Base-by-base conservation (phyloP, 2,329 filamentous ascomycete species). In the Magnaporthiopsis incrustans region DNA sequence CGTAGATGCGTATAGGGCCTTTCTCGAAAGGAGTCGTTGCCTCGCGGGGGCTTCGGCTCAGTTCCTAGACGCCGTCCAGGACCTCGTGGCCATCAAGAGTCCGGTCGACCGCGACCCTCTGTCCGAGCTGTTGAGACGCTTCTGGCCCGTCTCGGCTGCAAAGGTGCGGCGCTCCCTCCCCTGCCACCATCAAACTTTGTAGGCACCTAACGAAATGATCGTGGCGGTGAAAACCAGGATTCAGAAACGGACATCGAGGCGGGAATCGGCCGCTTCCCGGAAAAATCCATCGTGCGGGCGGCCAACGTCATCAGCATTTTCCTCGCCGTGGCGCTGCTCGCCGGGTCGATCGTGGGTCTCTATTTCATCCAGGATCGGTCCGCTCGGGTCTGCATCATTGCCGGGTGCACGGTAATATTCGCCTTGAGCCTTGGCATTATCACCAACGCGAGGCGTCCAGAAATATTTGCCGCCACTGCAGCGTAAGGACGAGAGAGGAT, bases 381-480 rank as follows among this genome's bases (percentile, higher is more conserved):
- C 22, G 35, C 12, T 14, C 26, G 35, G 59, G 25, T 60, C 27
- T 14, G 11, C 59, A 60, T 60, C 10, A 22, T 60, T 12, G 59
- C 32, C 59, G 59, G 32, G 5, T 60, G 32, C 25, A 35, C 59
- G 14, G 12, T 35, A 5, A 12, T 38, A 5, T 60, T 60, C 18
- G 30, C 32, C 27, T 22, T 60, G 59, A 60, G 30, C 14, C 59
- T 60, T 11, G 59, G 32, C 14, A 12, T 60, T 18, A 35, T 60
- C 32, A 60, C 30, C 14, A 60, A 60, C 22, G 59, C 59, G 30
- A 33, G 59, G 59, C 59, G 59, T 26, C 59, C 59, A 11, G 30
- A 35, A 30, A 35, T 60, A 14, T 60, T 60, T 60, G 59, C 59
- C 6, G 59, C 59, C 59, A 60, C 27, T 12, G 59, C 59, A 22